Base-by-base conservation (phyloP, 176 grass and related monocot species). In the Triticum timopheevii region DNA sequence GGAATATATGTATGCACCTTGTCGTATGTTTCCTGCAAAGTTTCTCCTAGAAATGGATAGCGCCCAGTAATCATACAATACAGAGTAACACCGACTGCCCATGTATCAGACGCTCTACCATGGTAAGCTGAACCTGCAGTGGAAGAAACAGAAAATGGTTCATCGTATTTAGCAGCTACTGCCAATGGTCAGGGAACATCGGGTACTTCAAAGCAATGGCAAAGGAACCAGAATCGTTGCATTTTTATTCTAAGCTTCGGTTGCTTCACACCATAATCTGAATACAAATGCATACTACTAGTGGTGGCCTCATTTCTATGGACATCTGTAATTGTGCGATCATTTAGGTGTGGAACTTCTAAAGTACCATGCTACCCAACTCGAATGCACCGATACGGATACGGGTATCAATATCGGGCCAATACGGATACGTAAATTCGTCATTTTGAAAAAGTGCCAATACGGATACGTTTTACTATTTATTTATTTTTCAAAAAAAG, bases 41-140 rank as follows among this genome's bases (percentile, higher is more conserved):
- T 87, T 40, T 98, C 96, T 61, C 96, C 96, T 33, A 98, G 45
- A 86, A 98, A 98, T 84, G 92, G 96, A 89, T 95, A 96, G 10
- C 85, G 86, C 52, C 96, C 73, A 3, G 73, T 76, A 76, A 76
- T 76, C 44, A 76, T 98, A 77, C 92, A 94, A 82, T 98, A 92
- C 24, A 96, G 87, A 73, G 96, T 98, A 68, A 98, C 90, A 56
- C 92, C 96, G 28, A 96, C 92, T 44, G 93, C 93, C 92, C 92
- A 98, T 39, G 82, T 94, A 84, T 98, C 93, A 16, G 93, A 83
- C 66, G 89, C 69, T 78, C 90, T 88, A 33, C 92, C 93, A 86
- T 86, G 93, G 79, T 98, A 94, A 27, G 88, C 79, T 88, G 86
- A 91, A 72, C 90, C 92, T 98, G 80, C 67, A 81, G 5, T 17